Evolutionary conservation across 139 green algal genomes (phyloP).

Genomic region (Raphidocelis subcapitata): DNA sequence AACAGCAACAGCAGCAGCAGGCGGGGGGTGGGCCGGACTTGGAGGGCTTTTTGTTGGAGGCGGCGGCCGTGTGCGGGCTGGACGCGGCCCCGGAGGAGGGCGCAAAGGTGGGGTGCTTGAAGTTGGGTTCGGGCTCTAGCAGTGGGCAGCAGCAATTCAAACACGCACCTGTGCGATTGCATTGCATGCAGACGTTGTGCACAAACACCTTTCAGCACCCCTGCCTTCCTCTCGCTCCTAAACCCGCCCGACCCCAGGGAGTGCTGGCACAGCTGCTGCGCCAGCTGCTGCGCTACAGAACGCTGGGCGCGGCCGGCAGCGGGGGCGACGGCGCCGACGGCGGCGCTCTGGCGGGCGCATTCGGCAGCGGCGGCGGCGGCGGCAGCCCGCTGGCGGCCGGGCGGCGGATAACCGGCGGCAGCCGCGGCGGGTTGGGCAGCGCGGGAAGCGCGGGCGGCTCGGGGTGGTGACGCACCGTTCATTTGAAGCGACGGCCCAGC

Average conservation of each 20-base stretch:
- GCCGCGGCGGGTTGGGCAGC: too few species aligned
- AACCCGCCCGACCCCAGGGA: constrained; percentile 12
- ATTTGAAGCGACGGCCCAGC: too few species aligned
- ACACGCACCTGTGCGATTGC: neutral
- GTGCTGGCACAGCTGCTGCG: constrained; percentile 63
- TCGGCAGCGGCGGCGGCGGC: too few species aligned
- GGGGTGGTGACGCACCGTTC: too few species aligned
- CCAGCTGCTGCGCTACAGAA: constrained; percentile 70
- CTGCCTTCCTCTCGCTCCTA: neutral
- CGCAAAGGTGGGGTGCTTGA: constrained; percentile 25
- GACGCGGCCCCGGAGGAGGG: constrained; percentile 22
- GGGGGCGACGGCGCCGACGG: too few species aligned
- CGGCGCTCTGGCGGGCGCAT: too few species aligned
- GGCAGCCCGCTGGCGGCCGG: too few species aligned
- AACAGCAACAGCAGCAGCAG: constrained; percentile 6
- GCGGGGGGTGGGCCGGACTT: constrained; percentile 55
- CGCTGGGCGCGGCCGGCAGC: constrained; percentile 21
- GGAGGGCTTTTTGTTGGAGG: constrained; percentile 74
- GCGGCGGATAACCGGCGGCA: too few species aligned
- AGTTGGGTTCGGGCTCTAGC: too few species aligned
- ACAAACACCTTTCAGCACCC: neutral
- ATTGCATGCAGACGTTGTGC: too few species aligned
- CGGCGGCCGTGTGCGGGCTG: constrained; percentile 65
- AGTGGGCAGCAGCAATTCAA: neutral
- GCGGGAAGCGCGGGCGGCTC: too few species aligned